A percentile compares a stretch with the other conserved stretches of the same genome.
phyloP scores from a whole-genome alignment of 805 yeast genomes.

The Lipomyces japonicus region DNA sequence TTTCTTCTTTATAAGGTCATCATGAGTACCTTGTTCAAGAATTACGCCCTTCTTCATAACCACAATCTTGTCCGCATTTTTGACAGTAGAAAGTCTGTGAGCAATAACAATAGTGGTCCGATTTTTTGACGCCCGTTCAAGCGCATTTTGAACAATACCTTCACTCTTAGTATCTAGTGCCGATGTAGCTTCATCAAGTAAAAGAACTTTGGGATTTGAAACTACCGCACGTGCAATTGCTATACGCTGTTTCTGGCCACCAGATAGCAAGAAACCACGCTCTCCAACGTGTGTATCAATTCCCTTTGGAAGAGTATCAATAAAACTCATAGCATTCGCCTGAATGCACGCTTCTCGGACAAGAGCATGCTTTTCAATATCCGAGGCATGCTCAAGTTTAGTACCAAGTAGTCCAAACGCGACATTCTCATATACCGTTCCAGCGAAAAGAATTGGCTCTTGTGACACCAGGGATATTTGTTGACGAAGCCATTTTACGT shows the following conservation, averaged over 20 bases:
- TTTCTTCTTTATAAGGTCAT: conserved; percentile 31
- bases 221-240: conserved; percentile 61
- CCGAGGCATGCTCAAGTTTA: conserved; percentile 35
- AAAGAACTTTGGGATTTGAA: conserved; percentile 52
- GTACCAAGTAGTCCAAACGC: conserved; percentile 60
- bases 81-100: conserved; percentile 49
- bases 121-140: conserved; percentile 36
- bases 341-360: conserved; percentile 45
- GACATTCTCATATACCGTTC: conserved; percentile 73
- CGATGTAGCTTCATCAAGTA: conserved; percentile 65
- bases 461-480: conserved; percentile 61
- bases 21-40: conserved; percentile 41
- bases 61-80: conserved; percentile 47
- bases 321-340: conserved; percentile 53
- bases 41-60: conserved; percentile 47
- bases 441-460: conserved; percentile 63
- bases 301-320: conserved; percentile 50
- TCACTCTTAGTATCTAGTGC: conserved; percentile 62
- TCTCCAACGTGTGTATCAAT: conserved; percentile 52
- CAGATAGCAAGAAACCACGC: conserved; percentile 57
- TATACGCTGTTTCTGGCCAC: conserved; percentile 64
- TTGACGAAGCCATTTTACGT: conserved; percentile 50
- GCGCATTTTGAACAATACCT: conserved; percentile 54
- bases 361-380: conserved; percentile 40
- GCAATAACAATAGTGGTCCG: conserved; percentile 52